phyloP scores from a whole-genome alignment of 2,329 filamentous ascomycete genomes.

The Waltergamsia citrina region DNA sequence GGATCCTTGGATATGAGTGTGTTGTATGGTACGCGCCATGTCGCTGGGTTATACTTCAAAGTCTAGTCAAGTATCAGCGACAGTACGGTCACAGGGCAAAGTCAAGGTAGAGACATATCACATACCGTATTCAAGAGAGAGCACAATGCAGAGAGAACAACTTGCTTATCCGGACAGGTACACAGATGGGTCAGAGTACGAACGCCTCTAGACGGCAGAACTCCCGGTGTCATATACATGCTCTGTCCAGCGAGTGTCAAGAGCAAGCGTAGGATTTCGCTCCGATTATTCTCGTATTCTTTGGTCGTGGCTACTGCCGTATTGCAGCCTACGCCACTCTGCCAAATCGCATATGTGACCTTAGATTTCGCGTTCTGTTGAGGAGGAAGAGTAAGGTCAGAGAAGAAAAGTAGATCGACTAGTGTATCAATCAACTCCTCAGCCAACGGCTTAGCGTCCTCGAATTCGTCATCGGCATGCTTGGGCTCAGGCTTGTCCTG shows the following conservation, averaged over 20 bases:
- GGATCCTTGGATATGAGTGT: slow-evolving; percentile 85
- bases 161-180: slow-evolving; percentile 80
- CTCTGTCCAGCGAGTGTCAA: slow-evolving; percentile 82
- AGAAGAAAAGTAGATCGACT: slow-evolving; percentile 83
- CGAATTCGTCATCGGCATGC: slow-evolving; percentile 56
- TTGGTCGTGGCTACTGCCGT: slow-evolving; percentile 79
- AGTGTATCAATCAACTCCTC: slow-evolving; percentile 90
- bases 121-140: slow-evolving; percentile 87
- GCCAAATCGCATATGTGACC: slow-evolving; percentile 92
- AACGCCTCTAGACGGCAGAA: slow-evolving; percentile 74
- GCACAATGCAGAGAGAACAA: slow-evolving; percentile 82
- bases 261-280: slow-evolving; percentile 78
- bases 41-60: slow-evolving; percentile 90
- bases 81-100: neutral
- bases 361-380: slow-evolving; percentile 64
- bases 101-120: neutral
- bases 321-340: slow-evolving; percentile 94
- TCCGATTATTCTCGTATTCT: slow-evolving; percentile 87
- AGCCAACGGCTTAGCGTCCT: slow-evolving; percentile 77
- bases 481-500: slow-evolving; percentile 38
- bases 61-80: slow-evolving; percentile 42
- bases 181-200: slow-evolving; percentile 82
- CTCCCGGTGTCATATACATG: slow-evolving; percentile 79
- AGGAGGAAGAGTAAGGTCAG: slow-evolving; percentile 75
- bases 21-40: slow-evolving; percentile 91